Evolutionary conservation across 208 protist genomes (phyloP), one percentile per base, ranked within the genome.

Genomic region (Wallacemonas collosoma): DNA sequence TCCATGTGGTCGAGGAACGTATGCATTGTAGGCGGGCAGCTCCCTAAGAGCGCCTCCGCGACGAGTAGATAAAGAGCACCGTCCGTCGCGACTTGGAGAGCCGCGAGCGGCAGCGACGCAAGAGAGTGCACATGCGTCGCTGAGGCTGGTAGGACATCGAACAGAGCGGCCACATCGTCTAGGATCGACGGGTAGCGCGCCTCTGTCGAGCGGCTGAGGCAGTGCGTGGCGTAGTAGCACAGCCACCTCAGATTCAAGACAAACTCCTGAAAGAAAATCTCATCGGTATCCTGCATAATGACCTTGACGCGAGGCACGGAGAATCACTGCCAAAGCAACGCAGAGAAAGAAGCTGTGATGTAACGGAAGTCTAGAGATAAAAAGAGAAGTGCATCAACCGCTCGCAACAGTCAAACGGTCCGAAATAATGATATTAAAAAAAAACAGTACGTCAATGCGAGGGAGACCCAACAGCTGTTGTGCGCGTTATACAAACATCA

Each of bases 21-120:
- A 53, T 94, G 89, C 83, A 93, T 87, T 0, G 91, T 93, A 1
- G 85, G 85, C 26, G 91, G 91, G 47, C 82, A 87, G 57, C 81
- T 69, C 9, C 87, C 87, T 0, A 96, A 73, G 8, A 96, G 68
- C 9, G 74, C 78, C 48, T 94, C 87, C 9, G 85, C 80, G 39
- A 94, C 82, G 44, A 96, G 81, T 43, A 94, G 67, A 69, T 96
- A 94, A 12, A 89, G 56, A 8, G 75, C 57, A 1, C 76, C 79
- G n/a, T 87, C 76, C 14, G 78, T 78, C 3, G 83, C 79, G 15
- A 93, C 51, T 14, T 75, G 68, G 17, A 96, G 55, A 0, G 69
- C 76, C 4, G 77, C 86, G 41, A 79, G 56, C 1, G 88, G 87
- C 1, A 93, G 11, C 9, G 81, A 81, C 26, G 50, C 69, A 2